These are phyloP conservation scores for Aspergillus pseudoglaucus DNA, from an alignment of 2,329 filamentous ascomycete genomes.

Conservation along the genomic window DNA sequence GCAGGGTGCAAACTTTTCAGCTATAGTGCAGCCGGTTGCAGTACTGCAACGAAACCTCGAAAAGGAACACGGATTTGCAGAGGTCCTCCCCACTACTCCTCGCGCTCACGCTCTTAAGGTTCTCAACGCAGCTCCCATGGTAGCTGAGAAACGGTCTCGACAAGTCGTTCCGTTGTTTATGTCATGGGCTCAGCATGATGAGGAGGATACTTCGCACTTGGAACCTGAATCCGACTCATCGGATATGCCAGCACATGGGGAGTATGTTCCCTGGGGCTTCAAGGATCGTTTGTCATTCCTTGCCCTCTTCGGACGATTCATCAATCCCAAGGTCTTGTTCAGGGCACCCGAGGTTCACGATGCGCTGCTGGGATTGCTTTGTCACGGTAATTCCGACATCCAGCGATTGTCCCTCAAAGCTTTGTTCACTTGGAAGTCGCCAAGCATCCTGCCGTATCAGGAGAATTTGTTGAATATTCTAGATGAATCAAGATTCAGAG, in stretches of 20 bases:
- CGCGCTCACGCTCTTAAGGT: constrained; percentile 75
- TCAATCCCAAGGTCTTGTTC: constrained; percentile 79
- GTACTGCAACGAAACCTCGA: constrained; percentile 60
- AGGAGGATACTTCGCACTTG: constrained; percentile 29
- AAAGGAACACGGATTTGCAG: constrained; percentile 46
- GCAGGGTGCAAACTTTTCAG: constrained; percentile 47
- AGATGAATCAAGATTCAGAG: constrained; percentile 85
- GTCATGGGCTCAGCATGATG: constrained; percentile 62
- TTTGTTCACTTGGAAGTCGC: constrained; percentile 81
- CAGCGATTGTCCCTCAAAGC: constrained; percentile 80
- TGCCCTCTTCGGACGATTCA: constrained; percentile 73
- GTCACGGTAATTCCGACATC: constrained; percentile 83
- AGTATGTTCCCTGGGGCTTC: constrained; percentile 36
- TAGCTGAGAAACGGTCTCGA: constrained; percentile 82
- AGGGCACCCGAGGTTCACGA: constrained; percentile 68
- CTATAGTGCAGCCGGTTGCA: constrained; percentile 49
- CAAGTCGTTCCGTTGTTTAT: constrained; percentile 80
- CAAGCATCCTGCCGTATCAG: constrained; percentile 67
- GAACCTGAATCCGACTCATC: not conserved
- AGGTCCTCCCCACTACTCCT: constrained; percentile 42
- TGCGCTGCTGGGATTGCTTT: constrained; percentile 66
- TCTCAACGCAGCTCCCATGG: constrained; percentile 62
- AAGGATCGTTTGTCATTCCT: constrained; percentile 77
- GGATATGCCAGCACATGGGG: constrained; percentile 8
- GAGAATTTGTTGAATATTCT: constrained; percentile 81